Evolutionary conservation across 2,329 filamentous ascomycete genomes (phyloP).

Genomic region (Alternaria burnsii): DNA sequence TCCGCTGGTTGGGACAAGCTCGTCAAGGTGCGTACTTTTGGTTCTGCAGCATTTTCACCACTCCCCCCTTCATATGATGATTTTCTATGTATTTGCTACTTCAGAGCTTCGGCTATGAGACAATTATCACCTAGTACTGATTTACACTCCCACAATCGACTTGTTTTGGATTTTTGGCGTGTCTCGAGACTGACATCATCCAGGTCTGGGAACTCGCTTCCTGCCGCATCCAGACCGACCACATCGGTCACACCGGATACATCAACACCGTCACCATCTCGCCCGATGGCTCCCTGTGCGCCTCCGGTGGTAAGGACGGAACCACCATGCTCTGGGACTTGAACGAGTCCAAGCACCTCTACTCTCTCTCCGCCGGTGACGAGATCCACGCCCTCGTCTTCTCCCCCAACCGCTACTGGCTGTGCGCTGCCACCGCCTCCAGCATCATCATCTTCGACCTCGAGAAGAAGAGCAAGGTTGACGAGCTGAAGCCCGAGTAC

Average conservation of each 20-base stretch:
- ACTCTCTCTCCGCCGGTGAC: slow-evolving; percentile 98
- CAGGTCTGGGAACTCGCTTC: slow-evolving; percentile 99
- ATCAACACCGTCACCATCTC: slow-evolving; percentile 99
- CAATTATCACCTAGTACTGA: slow-evolving; percentile 92
- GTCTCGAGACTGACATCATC: slow-evolving; percentile 37
- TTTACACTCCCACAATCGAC: slow-evolving; percentile 43
- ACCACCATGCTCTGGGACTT: slow-evolving; percentile 99
- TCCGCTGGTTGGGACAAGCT: slow-evolving; percentile 99
- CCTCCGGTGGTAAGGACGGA: slow-evolving; percentile 98
- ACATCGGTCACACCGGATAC: slow-evolving; percentile 99
- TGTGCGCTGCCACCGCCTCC: slow-evolving; percentile 95
- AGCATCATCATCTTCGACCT: slow-evolving; percentile 99
- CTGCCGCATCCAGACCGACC: slow-evolving; percentile 99
- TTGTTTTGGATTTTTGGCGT: neutral
- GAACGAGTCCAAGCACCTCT: slow-evolving; percentile 99
- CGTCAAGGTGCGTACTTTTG: slow-evolving; percentile 84
- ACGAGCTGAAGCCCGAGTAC: slow-evolving; percentile 99
- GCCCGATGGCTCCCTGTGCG: slow-evolving; percentile 97
- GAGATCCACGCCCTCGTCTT: slow-evolving; percentile 99
- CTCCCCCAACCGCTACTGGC: slow-evolving; percentile 99
- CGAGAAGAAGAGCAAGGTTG: slow-evolving; percentile 99
- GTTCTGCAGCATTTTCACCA: neutral
- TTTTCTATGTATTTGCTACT: slow-evolving; percentile 99
- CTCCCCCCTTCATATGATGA: slow-evolving; percentile 77
- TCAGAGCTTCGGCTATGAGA: slow-evolving; percentile 99